Evolutionary conservation across 148 eudicot species (phyloP).

Genomic region (Spergularia marina): DNA sequence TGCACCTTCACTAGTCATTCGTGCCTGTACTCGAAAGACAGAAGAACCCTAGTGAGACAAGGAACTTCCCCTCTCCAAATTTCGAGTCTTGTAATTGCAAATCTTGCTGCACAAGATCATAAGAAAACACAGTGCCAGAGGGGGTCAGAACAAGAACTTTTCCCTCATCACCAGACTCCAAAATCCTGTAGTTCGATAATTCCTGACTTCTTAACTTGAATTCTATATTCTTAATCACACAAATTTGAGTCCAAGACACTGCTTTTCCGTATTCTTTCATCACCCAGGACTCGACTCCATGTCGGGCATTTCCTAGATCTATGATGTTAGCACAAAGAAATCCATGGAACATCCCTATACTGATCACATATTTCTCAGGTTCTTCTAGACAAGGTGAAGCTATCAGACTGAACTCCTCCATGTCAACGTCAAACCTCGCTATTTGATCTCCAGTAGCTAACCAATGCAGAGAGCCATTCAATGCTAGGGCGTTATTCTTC

Average conservation of each 20-base stretch:
- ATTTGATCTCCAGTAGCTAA: background rate
- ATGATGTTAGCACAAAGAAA: background rate
- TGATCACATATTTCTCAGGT: background rate
- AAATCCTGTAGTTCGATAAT: background rate
- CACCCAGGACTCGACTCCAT: slow-evolving; percentile 16
- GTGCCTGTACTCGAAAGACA: background rate
- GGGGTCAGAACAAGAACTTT: background rate
- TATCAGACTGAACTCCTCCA: slow-evolving; percentile 11
- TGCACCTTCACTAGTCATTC: too few species aligned
- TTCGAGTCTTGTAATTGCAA: background rate
- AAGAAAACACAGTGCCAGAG: background rate
- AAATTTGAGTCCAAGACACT: background rate
- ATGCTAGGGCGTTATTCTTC: background rate
- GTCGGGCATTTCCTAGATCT: background rate
- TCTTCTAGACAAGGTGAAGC: background rate
- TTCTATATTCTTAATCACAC: background rate
- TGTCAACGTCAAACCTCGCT: slow-evolving; percentile 11
- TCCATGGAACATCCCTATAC: slow-evolving; percentile 6
- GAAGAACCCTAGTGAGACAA: background rate
- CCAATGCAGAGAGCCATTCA: slow-evolving; percentile 18
- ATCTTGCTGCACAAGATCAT: background rate
- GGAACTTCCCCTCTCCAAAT: background rate
- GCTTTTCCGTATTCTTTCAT: slow-evolving; percentile 9
- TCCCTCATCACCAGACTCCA: background rate
- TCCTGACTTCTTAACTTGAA: background rate